phyloP scores from a whole-genome alignment of 768 basidiomycete species.

The Leccinellum albellum region DNA sequence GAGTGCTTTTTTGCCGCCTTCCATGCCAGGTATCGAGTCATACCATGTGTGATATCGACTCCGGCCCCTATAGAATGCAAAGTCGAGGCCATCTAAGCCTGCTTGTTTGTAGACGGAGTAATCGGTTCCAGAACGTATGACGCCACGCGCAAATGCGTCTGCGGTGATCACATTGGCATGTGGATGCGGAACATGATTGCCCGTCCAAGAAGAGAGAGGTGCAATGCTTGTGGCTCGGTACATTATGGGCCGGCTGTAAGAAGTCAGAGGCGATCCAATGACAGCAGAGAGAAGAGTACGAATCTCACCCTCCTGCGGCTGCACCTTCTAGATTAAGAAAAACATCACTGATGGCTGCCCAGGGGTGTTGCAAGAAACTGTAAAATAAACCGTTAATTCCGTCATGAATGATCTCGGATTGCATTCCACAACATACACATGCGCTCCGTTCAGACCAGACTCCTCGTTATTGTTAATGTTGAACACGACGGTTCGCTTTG shows the following conservation, averaged over 20 bases:
- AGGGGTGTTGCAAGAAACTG: too few species aligned
- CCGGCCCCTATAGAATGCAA: conserved; percentile 75
- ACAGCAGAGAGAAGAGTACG: background rate
- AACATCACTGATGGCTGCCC: too few species aligned
- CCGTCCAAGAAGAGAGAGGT: conserved; percentile 50
- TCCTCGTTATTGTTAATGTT: conserved; percentile 89
- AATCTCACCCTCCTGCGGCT: too few species aligned
- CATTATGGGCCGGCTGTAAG: conserved; percentile 61
- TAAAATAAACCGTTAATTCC: too few species aligned
- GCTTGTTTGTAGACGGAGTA: conserved; percentile 59
- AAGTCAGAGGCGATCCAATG: background rate
- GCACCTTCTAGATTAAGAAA: too few species aligned
- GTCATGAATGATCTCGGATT: too few species aligned
- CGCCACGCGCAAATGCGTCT: conserved; percentile 63
- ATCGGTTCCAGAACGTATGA: conserved; percentile 70
- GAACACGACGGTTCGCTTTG: conserved; percentile 64
- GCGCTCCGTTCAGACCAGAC: conserved; percentile 69
- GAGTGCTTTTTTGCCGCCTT: conserved; percentile 52
- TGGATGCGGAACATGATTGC: conserved; percentile 51
- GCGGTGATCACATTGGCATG: conserved; percentile 69
- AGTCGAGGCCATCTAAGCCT: conserved; percentile 67
- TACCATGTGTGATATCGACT: conserved; percentile 75
- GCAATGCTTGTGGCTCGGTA: conserved; percentile 67
- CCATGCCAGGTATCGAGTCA: conserved; percentile 60
- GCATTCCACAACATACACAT: conserved; percentile 39